Percentiles rank a stretch among this genome's conserved stretches.
These are phyloP conservation scores for Juglanconis sp. DNA, from an alignment of 2,329 filamentous ascomycete genomes.

Conservation along the genomic window DNA sequence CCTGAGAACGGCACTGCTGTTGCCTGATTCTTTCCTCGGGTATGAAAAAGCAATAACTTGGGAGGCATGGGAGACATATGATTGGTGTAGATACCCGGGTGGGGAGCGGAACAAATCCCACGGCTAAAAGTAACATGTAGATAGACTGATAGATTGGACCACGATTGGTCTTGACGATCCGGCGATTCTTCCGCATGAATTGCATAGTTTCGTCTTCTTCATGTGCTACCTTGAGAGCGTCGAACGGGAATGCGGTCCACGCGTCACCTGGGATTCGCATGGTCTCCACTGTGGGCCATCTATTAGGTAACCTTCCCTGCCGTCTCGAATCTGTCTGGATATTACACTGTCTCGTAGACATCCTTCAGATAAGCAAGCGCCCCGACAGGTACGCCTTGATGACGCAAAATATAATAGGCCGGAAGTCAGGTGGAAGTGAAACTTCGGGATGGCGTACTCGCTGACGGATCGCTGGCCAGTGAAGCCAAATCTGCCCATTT, in stretches of 20 bases:
- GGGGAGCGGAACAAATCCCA: not conserved
- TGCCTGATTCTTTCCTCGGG: not conserved
- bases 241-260: too few relatives aligned
- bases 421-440: conserved; percentile 53
- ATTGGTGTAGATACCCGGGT: conserved; percentile 11
- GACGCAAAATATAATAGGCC: conserved; percentile 50
- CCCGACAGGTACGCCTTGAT: conserved; percentile 50
- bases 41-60: too few relatives aligned
- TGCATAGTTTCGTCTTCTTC: not conserved
- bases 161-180: not conserved
- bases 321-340: not conserved
- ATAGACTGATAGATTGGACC: not conserved
- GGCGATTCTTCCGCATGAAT: too few relatives aligned
- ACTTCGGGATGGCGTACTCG: conserved; percentile 46
- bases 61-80: not conserved
- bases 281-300: too few relatives aligned
- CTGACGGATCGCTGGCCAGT: conserved; percentile 33
- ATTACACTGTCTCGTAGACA: conserved; percentile 12
- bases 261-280: too few relatives aligned
- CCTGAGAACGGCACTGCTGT: conserved; percentile 10
- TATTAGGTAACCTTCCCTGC: too few relatives aligned
- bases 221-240: not conserved
- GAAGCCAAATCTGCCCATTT: conserved; percentile 20
- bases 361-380: conserved; percentile 46
- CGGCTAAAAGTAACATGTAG: not conserved